These are phyloP conservation scores for Eucalyptus grandis DNA, from an alignment of 345 rosid genomes.

Conservation along the genomic window DNA sequence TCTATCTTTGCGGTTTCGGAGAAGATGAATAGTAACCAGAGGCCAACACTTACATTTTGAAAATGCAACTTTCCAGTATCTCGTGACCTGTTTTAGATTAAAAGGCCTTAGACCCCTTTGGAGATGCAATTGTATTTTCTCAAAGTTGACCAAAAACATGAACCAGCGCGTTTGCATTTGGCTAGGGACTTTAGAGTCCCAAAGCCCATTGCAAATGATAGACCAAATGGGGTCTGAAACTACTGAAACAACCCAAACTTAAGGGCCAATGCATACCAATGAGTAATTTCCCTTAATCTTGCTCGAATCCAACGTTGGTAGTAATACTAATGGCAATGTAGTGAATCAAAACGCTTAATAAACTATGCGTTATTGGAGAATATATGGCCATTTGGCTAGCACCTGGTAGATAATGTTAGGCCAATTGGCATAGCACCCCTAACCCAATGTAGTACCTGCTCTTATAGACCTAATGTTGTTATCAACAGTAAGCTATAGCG, in stretches of 20 bases:
- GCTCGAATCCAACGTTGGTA: not conserved
- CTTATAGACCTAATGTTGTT: not conserved
- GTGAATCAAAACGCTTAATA: not conserved
- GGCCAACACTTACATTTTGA: too few species aligned
- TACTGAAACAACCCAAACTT: not conserved
- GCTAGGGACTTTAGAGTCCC: too few species aligned
- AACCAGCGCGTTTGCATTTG: too few species aligned
- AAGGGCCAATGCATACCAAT: not conserved
- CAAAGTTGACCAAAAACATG: too few species aligned
- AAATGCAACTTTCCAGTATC: too few species aligned
- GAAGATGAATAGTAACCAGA: too few species aligned
- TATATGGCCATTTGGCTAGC: not conserved
- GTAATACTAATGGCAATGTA: not conserved
- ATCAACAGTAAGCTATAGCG: not conserved
- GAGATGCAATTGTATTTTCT: too few species aligned
- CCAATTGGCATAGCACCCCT: not conserved
- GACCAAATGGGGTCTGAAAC: too few species aligned
- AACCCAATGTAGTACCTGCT: too few species aligned
- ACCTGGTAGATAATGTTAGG: not conserved
- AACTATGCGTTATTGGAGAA: not conserved
- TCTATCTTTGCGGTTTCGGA: fast-evolving
- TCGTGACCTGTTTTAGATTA: fast-evolving
- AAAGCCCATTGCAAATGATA: too few species aligned
- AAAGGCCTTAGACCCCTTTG: too few species aligned
- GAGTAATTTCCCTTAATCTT: not conserved